Conservation (phyloP, 106 monocot genomes). For the Dendrobium huoshanense region DNA sequence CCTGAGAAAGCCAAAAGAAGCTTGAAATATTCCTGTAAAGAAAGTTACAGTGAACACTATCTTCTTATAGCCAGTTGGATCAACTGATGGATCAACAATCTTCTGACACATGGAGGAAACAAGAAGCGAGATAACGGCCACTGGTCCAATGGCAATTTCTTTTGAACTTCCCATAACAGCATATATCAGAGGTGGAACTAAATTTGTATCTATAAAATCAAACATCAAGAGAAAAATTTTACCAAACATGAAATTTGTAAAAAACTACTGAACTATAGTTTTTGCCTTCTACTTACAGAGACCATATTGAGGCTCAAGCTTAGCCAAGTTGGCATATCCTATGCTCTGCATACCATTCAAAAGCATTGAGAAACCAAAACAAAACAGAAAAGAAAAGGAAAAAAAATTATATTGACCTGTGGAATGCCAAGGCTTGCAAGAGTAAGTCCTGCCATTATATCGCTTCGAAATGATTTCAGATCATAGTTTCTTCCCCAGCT, state of each 20-base stretch:
- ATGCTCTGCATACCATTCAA: conserved; percentile 53
- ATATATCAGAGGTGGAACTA: conserved; percentile 80
- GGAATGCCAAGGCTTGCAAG: conserved; percentile 96
- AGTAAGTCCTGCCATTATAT: conserved; percentile 83
- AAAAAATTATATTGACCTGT: conserved; percentile 27
- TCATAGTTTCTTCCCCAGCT: conserved; percentile 63
- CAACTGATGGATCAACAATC: conserved; percentile 27
- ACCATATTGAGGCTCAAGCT: conserved; percentile 84
- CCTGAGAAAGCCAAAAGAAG: conserved; percentile 74
- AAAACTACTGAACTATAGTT: not conserved
- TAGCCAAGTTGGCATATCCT: conserved; percentile 84
- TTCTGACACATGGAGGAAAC: conserved; percentile 58
- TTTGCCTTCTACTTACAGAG: conserved; percentile 70
- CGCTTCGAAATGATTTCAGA: conserved; percentile 52
- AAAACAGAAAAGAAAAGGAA: not conserved
- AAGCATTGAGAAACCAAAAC: not conserved
- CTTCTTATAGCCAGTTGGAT: conserved; percentile 36
- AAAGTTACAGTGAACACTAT: conserved; percentile 77
- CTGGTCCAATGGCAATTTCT: conserved; percentile 85
- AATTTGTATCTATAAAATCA: conserved; percentile 51
- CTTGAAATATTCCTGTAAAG: conserved; percentile 77
- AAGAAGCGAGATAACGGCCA: conserved; percentile 70
- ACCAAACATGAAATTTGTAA: not conserved
- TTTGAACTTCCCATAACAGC: conserved; percentile 87
- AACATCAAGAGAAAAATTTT: not conserved